Evolutionary conservation across 768 basidiomycete species (phyloP), one percentile per base, ranked within the genome.

Genomic region (Russula sp.): DNA sequence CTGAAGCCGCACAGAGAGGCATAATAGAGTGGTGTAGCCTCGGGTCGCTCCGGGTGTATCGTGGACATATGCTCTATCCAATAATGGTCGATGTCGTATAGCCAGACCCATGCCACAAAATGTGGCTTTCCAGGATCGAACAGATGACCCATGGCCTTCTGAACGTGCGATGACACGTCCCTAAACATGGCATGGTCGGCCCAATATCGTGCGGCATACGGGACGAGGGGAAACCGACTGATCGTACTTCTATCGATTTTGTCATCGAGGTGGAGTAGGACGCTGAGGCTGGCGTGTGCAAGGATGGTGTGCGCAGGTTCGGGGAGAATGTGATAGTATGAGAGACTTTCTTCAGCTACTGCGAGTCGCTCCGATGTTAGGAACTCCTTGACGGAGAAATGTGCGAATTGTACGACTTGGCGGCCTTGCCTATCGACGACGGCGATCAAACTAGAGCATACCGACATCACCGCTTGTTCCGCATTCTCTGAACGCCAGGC

Each of bases 361-460:
- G 36, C 24, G 22, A 65, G 61, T 32, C 55, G 64, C 0, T 46
- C 8, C 20, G 64, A 65, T 16, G 44, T 56, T 32, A 65, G 57
- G 61, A 36, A 65, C 28, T 65, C 64, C 10, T 63, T 62, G 20
- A 65, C 64, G 1, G 64, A 62, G 24, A 57, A 65, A 14, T 62
- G 64, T 0, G 60, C 30, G 32, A 65, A 65, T 8, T 62, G 61
- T 4, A 65, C 16, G 0, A 51, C 26, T 26, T 51, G 26, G 11
- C 3, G 18, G 26, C 26, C 16, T 5, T 20, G 6, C 20, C 20
- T 44, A 28, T 26, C 24, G 49, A 28, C 26, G 14, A 26, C 16
- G 24, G 49, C 6, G 16, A 51, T 28, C 6, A 44, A 20, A 44
- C 42, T 44, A 8, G 42, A 44, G 18, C 42, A 44, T 8, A 9